phyloP scores from a whole-genome alignment of 2,329 filamentous ascomycete species.

The Claviceps africana region DNA sequence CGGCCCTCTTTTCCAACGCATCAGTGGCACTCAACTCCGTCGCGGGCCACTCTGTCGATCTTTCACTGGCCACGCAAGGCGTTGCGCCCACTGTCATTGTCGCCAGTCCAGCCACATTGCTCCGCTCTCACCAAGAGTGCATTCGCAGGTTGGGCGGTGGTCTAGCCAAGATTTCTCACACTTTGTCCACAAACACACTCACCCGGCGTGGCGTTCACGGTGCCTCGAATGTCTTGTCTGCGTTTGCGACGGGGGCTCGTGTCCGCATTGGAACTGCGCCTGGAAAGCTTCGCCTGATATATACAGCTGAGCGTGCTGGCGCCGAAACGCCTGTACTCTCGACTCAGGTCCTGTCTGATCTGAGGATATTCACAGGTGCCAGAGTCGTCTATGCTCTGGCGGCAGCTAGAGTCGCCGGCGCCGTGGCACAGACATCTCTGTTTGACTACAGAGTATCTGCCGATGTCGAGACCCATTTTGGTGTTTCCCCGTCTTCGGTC shows the following conservation, averaged over 20 bases:
- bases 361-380: constrained; percentile 68
- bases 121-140: constrained; percentile 51
- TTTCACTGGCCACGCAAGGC: constrained; percentile 57
- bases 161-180: constrained; percentile 54
- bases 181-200: constrained; percentile 55
- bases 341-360: constrained; percentile 58
- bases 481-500: constrained; percentile 62
- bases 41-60: constrained; percentile 56
- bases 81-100: constrained; percentile 74
- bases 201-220: constrained; percentile 57
- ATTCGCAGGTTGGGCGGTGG: constrained; percentile 44
- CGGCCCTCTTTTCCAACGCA: constrained; percentile 70
- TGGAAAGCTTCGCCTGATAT: constrained; percentile 68
- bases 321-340: constrained; percentile 49
- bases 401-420: constrained; percentile 70
- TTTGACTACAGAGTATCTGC: constrained; percentile 64
- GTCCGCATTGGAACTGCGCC: constrained; percentile 46
- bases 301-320: constrained; percentile 60
- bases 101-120: constrained; percentile 59
- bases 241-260: constrained; percentile 42
- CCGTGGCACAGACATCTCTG: constrained; percentile 72
- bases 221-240: constrained; percentile 34
- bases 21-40: constrained; percentile 84
- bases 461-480: constrained; percentile 50
- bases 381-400: constrained; percentile 77